phyloP scores from a whole-genome alignment of 495 filamentous ascomycete species.

The Penicillium antarcticum region DNA sequence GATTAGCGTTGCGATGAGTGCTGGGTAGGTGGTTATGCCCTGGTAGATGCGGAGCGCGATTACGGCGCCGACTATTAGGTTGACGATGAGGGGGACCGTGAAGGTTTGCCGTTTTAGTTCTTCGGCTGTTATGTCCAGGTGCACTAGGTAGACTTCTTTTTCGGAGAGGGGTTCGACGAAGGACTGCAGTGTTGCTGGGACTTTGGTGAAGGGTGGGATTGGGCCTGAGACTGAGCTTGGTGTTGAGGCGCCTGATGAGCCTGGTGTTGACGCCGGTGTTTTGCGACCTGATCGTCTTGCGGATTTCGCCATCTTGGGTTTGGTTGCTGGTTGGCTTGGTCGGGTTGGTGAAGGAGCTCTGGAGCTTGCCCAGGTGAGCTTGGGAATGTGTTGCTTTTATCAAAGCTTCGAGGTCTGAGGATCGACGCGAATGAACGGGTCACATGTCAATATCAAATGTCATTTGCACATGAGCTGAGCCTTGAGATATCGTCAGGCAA shows the following conservation, averaged over 20 bases:
- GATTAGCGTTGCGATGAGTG: slow-evolving; percentile 55
- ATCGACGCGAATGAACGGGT: slow-evolving; percentile 28
- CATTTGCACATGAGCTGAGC: slow-evolving; percentile 5
- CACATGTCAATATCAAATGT: slow-evolving; percentile 29
- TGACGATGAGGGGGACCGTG: slow-evolving; percentile 66
- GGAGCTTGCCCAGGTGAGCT: background rate
- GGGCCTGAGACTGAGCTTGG: slow-evolving; percentile 38
- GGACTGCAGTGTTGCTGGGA: slow-evolving; percentile 54
- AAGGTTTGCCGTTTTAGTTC: slow-evolving; percentile 76
- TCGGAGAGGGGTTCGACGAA: slow-evolving; percentile 60
- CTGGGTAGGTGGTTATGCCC: slow-evolving; percentile 63
- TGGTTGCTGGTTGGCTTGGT: background rate
- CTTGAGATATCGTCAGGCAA: slow-evolving; percentile 5
- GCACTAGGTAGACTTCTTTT: slow-evolving; percentile 70
- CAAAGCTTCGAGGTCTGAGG: slow-evolving; percentile 11
- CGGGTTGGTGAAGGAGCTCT: background rate
- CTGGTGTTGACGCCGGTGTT: slow-evolving; percentile 25
- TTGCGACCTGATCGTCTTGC: slow-evolving; percentile 28
- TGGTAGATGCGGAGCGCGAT: slow-evolving; percentile 59
- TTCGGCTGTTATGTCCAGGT: slow-evolving; percentile 63
- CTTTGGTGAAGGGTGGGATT: slow-evolving; percentile 61
- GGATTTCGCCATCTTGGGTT: slow-evolving; percentile 37
- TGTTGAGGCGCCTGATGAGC: slow-evolving; percentile 34
- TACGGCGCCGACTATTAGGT: slow-evolving; percentile 54
- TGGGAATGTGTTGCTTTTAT: slow-evolving; percentile 7